Conservation (phyloP, 352 stramenopile genomes). For the Pythium volutum region DNA sequence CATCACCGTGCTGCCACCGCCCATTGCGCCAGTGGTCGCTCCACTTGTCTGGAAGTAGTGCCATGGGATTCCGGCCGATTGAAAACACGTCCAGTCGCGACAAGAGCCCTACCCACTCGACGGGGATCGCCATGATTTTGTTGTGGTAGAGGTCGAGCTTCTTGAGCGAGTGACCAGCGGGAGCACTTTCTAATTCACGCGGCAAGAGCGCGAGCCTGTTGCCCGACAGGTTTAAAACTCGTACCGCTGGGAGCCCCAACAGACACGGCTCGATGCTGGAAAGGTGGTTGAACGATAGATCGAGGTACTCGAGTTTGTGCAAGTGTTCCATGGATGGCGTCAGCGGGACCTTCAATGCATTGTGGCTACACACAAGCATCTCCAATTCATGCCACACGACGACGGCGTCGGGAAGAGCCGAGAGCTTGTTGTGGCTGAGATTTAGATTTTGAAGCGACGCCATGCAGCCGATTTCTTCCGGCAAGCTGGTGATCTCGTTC, state of each 20-base stretch:
- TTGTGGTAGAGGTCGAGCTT: slow-evolving; percentile 73
- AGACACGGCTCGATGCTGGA: slow-evolving; percentile 45
- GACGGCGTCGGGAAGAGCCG: slow-evolving; percentile 42
- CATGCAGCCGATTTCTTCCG: slow-evolving; percentile 61
- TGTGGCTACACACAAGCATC: slow-evolving; percentile 48
- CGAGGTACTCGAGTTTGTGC: slow-evolving; percentile 43
- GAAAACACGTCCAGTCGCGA: slow-evolving; percentile 52
- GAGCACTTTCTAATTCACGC: slow-evolving; percentile 30
- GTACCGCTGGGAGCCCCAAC: slow-evolving; percentile 39
- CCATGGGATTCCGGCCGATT: slow-evolving; percentile 55
- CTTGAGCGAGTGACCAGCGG: slow-evolving; percentile 23
- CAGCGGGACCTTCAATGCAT: slow-evolving; percentile 40
- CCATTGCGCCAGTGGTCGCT: slow-evolving; percentile 32
- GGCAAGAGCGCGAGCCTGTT: slow-evolving; percentile 53
- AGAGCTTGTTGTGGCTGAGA: slow-evolving; percentile 54
- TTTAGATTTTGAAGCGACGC: slow-evolving; percentile 35
- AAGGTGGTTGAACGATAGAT: slow-evolving; percentile 56
- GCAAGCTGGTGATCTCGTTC: slow-evolving; percentile 52
- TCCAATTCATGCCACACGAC: slow-evolving; percentile 42
- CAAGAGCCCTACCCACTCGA: slow-evolving; percentile 52
- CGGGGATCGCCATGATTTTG: slow-evolving; percentile 41
- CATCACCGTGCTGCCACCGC: slow-evolving; percentile 47
- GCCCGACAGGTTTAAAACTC: slow-evolving; percentile 50
- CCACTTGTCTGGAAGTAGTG: slow-evolving; percentile 56
- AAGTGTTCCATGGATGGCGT: slow-evolving; percentile 30